Percentiles rank a stretch among this genome's conserved stretches.
Conservation (phyloP, 2,329 filamentous ascomycete species). For the Emergomyces pasteurianus region DNA sequence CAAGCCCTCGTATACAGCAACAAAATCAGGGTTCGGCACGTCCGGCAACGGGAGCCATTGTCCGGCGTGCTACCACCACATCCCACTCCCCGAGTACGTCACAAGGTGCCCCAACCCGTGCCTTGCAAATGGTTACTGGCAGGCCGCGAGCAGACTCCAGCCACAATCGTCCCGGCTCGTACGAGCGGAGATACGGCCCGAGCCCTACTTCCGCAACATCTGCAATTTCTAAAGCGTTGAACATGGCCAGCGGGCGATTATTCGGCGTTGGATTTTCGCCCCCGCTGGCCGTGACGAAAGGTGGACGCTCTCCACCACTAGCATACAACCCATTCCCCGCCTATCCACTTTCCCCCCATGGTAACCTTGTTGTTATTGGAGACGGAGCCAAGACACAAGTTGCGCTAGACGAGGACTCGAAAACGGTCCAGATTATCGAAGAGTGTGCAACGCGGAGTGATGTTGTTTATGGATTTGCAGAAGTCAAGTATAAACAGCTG, state of each 20-base stretch:
- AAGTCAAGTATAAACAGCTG: slow-evolving; percentile 98
- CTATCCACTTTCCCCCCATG: slow-evolving; percentile 63
- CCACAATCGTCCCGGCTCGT: slow-evolving; percentile 66
- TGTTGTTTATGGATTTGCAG: slow-evolving; percentile 93
- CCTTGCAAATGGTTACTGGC: slow-evolving; percentile 61
- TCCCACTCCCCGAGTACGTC: slow-evolving; percentile 58
- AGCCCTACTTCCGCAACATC: slow-evolving; percentile 70
- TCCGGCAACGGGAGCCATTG: slow-evolving; percentile 47
- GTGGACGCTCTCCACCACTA: slow-evolving; percentile 35
- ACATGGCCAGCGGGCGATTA: slow-evolving; percentile 65
- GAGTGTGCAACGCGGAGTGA: slow-evolving; percentile 88
- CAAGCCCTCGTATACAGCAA: slow-evolving; percentile 56
- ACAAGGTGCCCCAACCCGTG: slow-evolving; percentile 44
- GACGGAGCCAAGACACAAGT: slow-evolving; percentile 50
- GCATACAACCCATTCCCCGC: slow-evolving; percentile 62
- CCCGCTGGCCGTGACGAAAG: slow-evolving; percentile 33
- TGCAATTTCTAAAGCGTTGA: slow-evolving; percentile 86
- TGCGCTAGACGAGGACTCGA: slow-evolving; percentile 65
- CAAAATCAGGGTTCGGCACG: slow-evolving; percentile 36
- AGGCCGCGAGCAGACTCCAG: slow-evolving; percentile 46
- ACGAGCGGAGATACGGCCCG: slow-evolving; percentile 65
- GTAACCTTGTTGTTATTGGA: slow-evolving; percentile 52
- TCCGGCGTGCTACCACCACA: slow-evolving; percentile 68
- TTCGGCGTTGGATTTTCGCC: slow-evolving; percentile 41
- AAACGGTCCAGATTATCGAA: slow-evolving; percentile 70